phyloP scores from a whole-genome alignment of 305 asterid species.

The Solanum chacoense region DNA sequence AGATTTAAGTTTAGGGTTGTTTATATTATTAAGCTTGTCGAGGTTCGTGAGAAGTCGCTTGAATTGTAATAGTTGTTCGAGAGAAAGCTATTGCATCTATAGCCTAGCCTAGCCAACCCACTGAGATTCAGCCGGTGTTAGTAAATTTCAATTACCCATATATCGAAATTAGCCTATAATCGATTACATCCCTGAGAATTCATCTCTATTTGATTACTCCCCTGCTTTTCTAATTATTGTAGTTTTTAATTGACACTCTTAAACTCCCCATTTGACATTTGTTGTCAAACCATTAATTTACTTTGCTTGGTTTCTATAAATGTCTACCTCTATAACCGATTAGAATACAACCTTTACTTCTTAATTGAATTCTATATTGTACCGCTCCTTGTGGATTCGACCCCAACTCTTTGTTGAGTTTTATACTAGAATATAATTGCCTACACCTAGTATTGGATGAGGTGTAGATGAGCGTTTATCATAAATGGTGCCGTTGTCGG shows the following conservation, averaged over 20 bases:
- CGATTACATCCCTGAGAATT: neutral
- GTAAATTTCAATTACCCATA: neutral
- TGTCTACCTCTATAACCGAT: too few species aligned
- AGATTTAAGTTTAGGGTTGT: neutral
- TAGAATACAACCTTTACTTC: neutral
- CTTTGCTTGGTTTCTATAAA: neutral
- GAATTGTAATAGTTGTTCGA: neutral
- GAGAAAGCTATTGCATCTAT: neutral
- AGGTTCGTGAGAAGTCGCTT: neutral
- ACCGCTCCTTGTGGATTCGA: neutral
- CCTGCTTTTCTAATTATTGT: neutral
- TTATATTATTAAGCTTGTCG: too few species aligned
- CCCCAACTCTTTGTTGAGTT: neutral
- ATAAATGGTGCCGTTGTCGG: neutral
- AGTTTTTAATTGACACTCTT: neutral
- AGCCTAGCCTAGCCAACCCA: neutral
- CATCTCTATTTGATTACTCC: neutral
- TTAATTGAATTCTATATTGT: neutral
- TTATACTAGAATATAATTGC: too few species aligned
- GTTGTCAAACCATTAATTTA: too few species aligned
- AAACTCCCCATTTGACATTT: neutral
- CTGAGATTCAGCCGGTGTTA: neutral
- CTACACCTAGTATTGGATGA: neutral
- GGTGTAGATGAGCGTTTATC: neutral
- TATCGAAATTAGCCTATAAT: neutral